Conservation (phyloP, 2,329 filamentous ascomycete genomes). For the Trichoderma lentiforme region DNA sequence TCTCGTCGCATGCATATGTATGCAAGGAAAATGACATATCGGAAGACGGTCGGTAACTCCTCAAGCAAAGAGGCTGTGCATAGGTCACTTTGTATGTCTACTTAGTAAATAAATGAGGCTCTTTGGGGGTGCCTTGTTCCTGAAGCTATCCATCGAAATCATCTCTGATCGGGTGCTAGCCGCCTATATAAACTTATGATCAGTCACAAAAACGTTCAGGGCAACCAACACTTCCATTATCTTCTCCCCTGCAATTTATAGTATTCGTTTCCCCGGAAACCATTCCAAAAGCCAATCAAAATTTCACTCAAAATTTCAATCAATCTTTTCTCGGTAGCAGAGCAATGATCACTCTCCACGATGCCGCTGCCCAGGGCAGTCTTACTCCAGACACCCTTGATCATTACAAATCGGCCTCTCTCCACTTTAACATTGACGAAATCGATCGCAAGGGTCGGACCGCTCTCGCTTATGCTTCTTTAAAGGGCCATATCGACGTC, state of each 20-base stretch:
- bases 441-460: background rate
- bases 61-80: background rate
- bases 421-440: background rate
- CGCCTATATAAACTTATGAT: background rate
- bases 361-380: background rate
- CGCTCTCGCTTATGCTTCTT: background rate
- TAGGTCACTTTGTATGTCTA: background rate
- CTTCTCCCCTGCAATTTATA: background rate
- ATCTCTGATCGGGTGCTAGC: background rate
- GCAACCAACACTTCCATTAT: background rate
- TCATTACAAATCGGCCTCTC: background rate
- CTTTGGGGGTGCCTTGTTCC: background rate
- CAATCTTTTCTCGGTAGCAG: background rate
- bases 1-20: background rate
- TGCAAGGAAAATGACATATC: background rate
- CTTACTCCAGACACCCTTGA: background rate
- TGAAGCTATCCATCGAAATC: background rate
- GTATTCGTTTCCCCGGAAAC: background rate
- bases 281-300: background rate
- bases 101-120: background rate
- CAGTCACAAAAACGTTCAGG: background rate
- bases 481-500: background rate
- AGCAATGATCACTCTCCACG: conserved; percentile 1
- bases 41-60: background rate
- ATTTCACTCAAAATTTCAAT: background rate